phyloP scores from a whole-genome alignment of 1,139 yeast genomes.

The Williopsis jadinii region DNA sequence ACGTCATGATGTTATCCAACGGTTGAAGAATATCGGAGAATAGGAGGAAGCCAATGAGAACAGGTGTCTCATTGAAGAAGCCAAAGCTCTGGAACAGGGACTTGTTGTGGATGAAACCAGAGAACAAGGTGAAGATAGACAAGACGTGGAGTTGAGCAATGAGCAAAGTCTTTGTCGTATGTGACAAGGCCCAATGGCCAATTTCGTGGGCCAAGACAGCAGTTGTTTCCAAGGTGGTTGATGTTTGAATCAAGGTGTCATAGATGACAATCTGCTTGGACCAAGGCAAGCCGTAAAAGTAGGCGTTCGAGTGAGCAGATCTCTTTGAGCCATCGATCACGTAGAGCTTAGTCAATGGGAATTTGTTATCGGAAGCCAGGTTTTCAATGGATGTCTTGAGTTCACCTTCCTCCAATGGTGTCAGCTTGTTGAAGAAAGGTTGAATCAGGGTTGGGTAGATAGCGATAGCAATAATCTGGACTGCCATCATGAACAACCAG shows the following conservation, averaged over 20 bases:
- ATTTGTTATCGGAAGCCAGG: constrained; percentile 65
- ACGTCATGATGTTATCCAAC: constrained; percentile 59
- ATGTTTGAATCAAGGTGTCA: constrained; percentile 82
- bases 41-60: constrained; percentile 70
- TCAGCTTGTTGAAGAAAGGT: constrained; percentile 86
- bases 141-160: constrained; percentile 61
- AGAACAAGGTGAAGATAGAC: constrained; percentile 60
- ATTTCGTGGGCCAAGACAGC: constrained; percentile 96
- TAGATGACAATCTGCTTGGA: constrained; percentile 88
- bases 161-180: constrained; percentile 64
- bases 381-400: constrained; percentile 74
- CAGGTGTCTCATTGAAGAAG: constrained; percentile 57
- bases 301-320: constrained; percentile 94
- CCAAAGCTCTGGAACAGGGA: constrained; percentile 80
- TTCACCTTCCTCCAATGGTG: constrained; percentile 88
- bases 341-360: constrained; percentile 79
- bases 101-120: constrained; percentile 70
- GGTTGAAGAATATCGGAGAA: constrained; percentile 75
- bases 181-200: constrained; percentile 94
- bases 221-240: constrained; percentile 72
- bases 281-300: constrained; percentile 94
- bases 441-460: constrained; percentile 77
- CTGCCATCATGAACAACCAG: constrained; percentile 60
- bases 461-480: constrained; percentile 69
- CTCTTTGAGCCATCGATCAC: constrained; percentile 95